Percentiles rank a stretch among this genome's conserved stretches.
Conservation (phyloP, 2,329 filamentous ascomycete species). For the Fusarium pininemorale region DNA sequence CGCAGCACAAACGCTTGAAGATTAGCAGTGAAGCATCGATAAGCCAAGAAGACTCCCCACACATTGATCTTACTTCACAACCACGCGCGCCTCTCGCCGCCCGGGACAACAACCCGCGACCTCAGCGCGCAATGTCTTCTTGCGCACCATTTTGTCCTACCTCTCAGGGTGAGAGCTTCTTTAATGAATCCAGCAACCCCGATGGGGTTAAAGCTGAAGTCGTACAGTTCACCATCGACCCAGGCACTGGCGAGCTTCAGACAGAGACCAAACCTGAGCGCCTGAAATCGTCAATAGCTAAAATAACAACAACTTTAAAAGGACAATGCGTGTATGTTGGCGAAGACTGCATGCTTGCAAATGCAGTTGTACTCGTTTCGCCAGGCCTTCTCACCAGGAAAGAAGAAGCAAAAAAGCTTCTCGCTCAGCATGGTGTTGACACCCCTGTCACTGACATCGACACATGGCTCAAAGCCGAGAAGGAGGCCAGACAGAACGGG, state of each 20-base stretch:
- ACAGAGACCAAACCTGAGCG: neutral
- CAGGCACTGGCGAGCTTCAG: neutral
- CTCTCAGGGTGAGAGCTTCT: neutral
- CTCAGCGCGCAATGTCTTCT: constrained; percentile 13
- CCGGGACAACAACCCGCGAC: constrained; percentile 38
- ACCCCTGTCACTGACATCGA: constrained; percentile 47
- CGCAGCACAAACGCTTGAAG: constrained; percentile 35
- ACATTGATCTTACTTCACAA: neutral
- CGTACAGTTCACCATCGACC: neutral
- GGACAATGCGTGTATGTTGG: constrained; percentile 47
- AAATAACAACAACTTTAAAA: neutral
- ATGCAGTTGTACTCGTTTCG: constrained; percentile 52
- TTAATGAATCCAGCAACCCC: neutral
- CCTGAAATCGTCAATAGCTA: neutral
- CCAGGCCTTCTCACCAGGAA: constrained; percentile 50
- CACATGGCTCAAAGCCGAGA: constrained; percentile 45
- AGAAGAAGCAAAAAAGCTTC: constrained; percentile 49
- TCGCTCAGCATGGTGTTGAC: constrained; percentile 54
- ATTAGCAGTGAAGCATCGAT: neutral
- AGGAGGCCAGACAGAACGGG: neutral
- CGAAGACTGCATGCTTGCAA: constrained; percentile 50
- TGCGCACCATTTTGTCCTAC: neutral
- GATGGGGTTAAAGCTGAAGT: constrained; percentile 9
- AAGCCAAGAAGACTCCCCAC: neutral
- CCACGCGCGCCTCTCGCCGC: constrained; percentile 34